Conservation (phyloP, 2,329 filamentous ascomycete genomes). For the Alternaria arbusti region DNA sequence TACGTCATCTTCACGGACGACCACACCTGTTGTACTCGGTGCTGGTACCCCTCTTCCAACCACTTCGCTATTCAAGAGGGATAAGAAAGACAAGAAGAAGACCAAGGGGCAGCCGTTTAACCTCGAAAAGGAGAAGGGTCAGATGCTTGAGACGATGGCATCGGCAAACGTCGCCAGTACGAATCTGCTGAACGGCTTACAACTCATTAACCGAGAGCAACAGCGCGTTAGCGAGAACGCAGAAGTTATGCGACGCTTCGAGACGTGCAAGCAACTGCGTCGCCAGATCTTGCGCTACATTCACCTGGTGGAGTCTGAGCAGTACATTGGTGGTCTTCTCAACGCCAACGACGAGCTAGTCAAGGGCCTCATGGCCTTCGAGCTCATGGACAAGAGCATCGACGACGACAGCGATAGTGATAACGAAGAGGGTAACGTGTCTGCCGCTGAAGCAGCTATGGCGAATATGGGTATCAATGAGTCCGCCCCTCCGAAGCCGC, state of each 20-base stretch:
- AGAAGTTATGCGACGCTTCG: conserved; percentile 77
- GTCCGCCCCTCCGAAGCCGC: conserved; percentile 56
- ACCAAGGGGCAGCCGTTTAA: conserved; percentile 72
- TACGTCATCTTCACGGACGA: conserved; percentile 36
- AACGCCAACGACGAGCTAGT: conserved; percentile 97
- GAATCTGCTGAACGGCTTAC: conserved; percentile 84
- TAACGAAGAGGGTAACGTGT: conserved; percentile 44
- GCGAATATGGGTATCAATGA: conserved; percentile 54
- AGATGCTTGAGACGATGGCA: conserved; percentile 87
- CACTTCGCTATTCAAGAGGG: conserved; percentile 60
- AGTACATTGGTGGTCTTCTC: conserved; percentile 88
- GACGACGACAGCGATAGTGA: conserved; percentile 74
- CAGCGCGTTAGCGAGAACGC: conserved; percentile 87
- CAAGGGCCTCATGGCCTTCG: conserved; percentile 88
- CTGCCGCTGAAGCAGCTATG: conserved; percentile 50
- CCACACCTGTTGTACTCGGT: conserved; percentile 36
- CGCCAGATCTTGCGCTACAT: conserved; percentile 90
- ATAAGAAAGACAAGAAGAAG: conserved; percentile 61
- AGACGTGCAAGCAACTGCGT: conserved; percentile 83
- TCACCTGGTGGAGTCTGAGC: conserved; percentile 84
- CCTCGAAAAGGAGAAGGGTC: conserved; percentile 83
- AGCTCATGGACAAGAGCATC: conserved; percentile 87
- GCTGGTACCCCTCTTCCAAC: conserved; percentile 50
- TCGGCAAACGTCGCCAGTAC: conserved; percentile 89
- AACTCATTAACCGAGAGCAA: conserved; percentile 87